phyloP scores from a whole-genome alignment of 148 eudicot genomes.

The Vaccinium myrtillus region DNA sequence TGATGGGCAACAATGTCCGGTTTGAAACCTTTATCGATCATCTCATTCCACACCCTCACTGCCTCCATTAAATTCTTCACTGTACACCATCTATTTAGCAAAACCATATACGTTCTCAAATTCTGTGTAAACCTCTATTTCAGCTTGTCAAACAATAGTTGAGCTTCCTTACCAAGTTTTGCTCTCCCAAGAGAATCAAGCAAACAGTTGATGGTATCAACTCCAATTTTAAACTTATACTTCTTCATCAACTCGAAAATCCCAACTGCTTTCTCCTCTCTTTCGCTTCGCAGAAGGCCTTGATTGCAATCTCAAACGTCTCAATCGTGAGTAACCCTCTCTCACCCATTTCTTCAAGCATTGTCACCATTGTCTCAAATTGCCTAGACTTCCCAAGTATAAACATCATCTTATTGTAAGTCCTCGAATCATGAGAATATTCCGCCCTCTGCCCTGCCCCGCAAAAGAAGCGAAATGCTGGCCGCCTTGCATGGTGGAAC shows the following conservation, averaged over 20 bases:
- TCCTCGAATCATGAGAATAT: slow-evolving; percentile 63
- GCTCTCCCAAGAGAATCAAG: slow-evolving; percentile 67
- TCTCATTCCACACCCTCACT: slow-evolving; percentile 81
- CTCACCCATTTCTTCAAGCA: slow-evolving; percentile 86
- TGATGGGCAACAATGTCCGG: slow-evolving; percentile 78
- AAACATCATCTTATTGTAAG: slow-evolving; percentile 67
- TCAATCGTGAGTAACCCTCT: slow-evolving; percentile 64
- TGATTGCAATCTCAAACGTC: slow-evolving; percentile 63
- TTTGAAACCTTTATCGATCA: slow-evolving; percentile 73
- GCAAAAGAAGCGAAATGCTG: slow-evolving; percentile 81
- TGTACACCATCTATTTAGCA: slow-evolving; percentile 84
- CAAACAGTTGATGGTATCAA: slow-evolving; percentile 62
- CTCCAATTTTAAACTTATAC: slow-evolving; percentile 60
- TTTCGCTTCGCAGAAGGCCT: slow-evolving; percentile 65
- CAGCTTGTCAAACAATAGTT: slow-evolving; percentile 55
- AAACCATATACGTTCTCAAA: slow-evolving; percentile 49
- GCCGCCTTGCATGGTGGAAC: slow-evolving; percentile 77
- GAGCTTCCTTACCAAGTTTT: slow-evolving; percentile 80
- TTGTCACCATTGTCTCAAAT: slow-evolving; percentile 75
- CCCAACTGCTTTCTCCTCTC: slow-evolving; percentile 78
- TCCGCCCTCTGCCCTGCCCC: slow-evolving; percentile 68
- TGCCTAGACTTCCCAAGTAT: slow-evolving; percentile 81
- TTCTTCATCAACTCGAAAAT: slow-evolving; percentile 90
- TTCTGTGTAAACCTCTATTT: slow-evolving; percentile 58
- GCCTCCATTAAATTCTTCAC: slow-evolving; percentile 82